Evolutionary conservation across 2,329 filamentous ascomycete species (phyloP).

Genomic region (Atkinsonella hypoxylon): DNA sequence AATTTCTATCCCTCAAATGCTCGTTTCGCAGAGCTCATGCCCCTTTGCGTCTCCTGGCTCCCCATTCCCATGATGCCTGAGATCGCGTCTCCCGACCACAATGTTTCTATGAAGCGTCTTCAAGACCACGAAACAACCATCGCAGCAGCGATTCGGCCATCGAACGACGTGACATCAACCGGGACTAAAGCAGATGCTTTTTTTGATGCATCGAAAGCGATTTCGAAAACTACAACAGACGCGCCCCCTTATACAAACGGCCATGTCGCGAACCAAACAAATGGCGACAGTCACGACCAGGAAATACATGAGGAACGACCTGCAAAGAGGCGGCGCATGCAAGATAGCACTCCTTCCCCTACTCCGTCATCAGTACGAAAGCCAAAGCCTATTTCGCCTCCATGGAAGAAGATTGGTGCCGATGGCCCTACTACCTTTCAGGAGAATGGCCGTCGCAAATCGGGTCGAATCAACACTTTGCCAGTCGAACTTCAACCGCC

Average conservation of each 20-base stretch:
- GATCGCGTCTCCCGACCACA: constrained; percentile 44
- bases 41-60: constrained; percentile 30
- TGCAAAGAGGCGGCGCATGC: constrained; percentile 53
- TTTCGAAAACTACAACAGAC: constrained; percentile 11
- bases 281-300: constrained; percentile 39
- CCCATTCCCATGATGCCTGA: constrained; percentile 43
- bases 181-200: constrained; percentile 9
- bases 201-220: constrained; percentile 6
- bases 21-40: constrained; percentile 41
- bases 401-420: constrained; percentile 79
- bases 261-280: constrained; percentile 34
- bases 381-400: constrained; percentile 55
- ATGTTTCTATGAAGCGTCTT: constrained; percentile 19
- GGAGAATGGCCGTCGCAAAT: constrained; percentile 58
- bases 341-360: constrained; percentile 29
- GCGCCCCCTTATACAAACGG: constrained; percentile 17
- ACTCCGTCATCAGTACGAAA: constrained; percentile 30
- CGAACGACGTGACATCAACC: constrained; percentile 12
- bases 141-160: constrained; percentile 11
- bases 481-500: constrained; percentile 40
- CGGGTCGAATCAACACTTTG: constrained; percentile 48
- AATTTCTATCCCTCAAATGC: constrained; percentile 47
- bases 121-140: constrained; percentile 15
- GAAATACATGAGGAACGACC: constrained; percentile 35
- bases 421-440: constrained; percentile 82